Percentiles rank a stretch among this genome's conserved stretches.
Conservation (phyloP, 495 filamentous ascomycete species). For the Xylaria nigripes region DNA sequence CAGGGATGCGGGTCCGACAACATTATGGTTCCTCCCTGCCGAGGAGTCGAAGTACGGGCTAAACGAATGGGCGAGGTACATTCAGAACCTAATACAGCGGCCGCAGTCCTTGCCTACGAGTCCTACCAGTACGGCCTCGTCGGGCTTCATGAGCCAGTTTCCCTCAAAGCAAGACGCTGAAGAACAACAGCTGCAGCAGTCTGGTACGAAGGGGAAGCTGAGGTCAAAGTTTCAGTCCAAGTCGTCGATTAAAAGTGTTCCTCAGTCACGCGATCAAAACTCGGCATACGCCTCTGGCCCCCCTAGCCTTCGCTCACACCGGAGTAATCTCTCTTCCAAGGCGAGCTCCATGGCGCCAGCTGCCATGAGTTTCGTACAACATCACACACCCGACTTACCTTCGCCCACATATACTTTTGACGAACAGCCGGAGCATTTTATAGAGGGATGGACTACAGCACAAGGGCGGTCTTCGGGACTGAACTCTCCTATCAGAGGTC, state of each 20-base stretch:
- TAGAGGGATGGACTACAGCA: conserved; percentile 49
- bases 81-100: conserved; percentile 35
- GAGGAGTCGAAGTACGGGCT: conserved; percentile 33
- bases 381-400: conserved; percentile 44
- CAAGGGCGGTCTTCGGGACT: conserved; percentile 48
- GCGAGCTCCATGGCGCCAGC: conserved; percentile 37
- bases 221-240: conserved; percentile 23
- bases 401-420: conserved; percentile 44
- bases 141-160: conserved; percentile 40
- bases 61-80: conserved; percentile 40
- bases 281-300: conserved; percentile 36
- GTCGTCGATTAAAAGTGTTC: conserved; percentile 26
- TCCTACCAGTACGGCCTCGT: conserved; percentile 36
- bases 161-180: conserved; percentile 23
- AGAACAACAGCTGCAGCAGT: conserved; percentile 30
- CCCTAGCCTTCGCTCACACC: conserved; percentile 44
- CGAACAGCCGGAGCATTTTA: conserved; percentile 47
- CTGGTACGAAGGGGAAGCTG: conserved; percentile 25
- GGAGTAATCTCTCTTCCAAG: conserved; percentile 45
- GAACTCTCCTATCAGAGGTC: conserved; percentile 37
- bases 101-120: conserved; percentile 30
- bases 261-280: conserved; percentile 32
- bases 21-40: conserved; percentile 34
- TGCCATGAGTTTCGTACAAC: conserved; percentile 28
- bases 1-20: conserved; percentile 35